These are phyloP conservation scores for Corymbia citriodora DNA, from an alignment of 441 rosid species.

Conservation along the genomic window DNA sequence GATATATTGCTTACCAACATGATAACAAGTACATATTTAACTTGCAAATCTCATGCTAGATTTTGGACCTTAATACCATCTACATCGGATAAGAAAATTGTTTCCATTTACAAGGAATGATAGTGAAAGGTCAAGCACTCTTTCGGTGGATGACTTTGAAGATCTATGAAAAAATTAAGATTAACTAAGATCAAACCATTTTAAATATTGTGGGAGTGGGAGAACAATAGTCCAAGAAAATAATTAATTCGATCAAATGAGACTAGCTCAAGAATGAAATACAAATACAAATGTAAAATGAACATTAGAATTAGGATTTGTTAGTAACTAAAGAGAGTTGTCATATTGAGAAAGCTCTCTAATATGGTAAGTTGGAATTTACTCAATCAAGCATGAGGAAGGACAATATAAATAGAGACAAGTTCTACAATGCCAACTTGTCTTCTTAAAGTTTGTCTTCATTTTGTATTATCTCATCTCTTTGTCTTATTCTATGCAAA, in stretches of 20 bases:
- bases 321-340: background rate
- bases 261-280: background rate
- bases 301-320: background rate
- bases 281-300: background rate
- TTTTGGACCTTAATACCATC: background rate
- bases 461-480: background rate
- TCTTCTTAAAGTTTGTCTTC: background rate
- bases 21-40: background rate
- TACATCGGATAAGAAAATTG: background rate
- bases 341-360: background rate
- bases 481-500: background rate
- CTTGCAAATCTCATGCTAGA: background rate
- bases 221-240: background rate
- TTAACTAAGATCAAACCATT: background rate
- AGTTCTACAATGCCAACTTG: background rate
- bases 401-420: background rate
- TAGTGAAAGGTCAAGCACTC: background rate
- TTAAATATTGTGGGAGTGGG: background rate
- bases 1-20: background rate
- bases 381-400: background rate
- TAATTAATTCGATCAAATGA: background rate
- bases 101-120: background rate
- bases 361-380: background rate
- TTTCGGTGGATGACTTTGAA: background rate
- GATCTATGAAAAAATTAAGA: background rate